Evolutionary conservation across 805 yeast species (phyloP), one percentile per base, ranked within the genome.

Genomic region (Komagataella pseudopastoris): DNA sequence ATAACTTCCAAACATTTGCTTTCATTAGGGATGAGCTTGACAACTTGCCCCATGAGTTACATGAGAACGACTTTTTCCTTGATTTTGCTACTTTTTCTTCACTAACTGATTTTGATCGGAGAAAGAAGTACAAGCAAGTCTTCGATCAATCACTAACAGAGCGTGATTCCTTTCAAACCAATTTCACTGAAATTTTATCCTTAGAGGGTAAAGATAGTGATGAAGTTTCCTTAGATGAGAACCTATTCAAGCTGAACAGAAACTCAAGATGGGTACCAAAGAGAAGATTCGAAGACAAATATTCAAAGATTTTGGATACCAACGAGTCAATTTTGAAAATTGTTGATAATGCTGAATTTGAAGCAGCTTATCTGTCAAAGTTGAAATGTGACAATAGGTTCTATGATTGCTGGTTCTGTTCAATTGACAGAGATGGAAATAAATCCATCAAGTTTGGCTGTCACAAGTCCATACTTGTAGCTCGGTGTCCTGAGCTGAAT

Each of bases 1-100:
- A 81, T 0, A 62, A 69, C 10, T 86, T 85, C 59, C 67, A 77
- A 0, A 81, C 86, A 0, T 85, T 85, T 66, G 81, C 81, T 0
- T 79, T 85, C 48, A 65, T 86, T 14, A 74, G 83, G 55, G 83
- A 81, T 55, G 89, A 85, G 50, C 63, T 75, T 8, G 81, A 77
- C 55, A 58, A 66, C n/a, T 61, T 85, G 1, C 86, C 87, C 0
- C 68, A 81, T n/a, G 63, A 74, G 44, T 62, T 83, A 14, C 67
- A 67, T 8, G 66, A 68, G 49, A 75, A 78, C 55, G 66, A 70
- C 14, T 68, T 84, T 44, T 57, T 70, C 10, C 63, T 65, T 39
- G 89, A 85, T 58, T 69, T 85, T 57, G 72, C 72, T 6, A 67
- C 68, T 46, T 65, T 83, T 45, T 80, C 87, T 5, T 80, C 81